Conservation (phyloP, 768 basidiomycete species). For the Mycena crocata region DNA sequence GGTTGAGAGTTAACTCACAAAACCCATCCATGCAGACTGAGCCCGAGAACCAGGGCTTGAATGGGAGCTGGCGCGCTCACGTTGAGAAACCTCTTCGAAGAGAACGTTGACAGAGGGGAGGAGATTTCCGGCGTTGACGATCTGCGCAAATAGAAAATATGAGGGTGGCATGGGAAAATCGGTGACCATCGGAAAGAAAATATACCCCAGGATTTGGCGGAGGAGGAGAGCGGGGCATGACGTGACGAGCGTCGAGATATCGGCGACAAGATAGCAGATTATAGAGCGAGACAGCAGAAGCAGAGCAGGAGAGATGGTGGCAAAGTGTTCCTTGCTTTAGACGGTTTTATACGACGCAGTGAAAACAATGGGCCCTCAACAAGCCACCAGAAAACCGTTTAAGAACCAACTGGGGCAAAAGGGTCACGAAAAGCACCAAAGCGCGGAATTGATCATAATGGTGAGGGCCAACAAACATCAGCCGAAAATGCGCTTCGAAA, state of each 20-base stretch:
- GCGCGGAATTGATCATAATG: conserved; percentile 27
- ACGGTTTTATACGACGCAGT: conserved; percentile 14
- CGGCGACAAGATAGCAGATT: conserved; percentile 3
- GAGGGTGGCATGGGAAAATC: conserved; percentile 17
- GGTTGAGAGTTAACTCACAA: conserved; percentile 2
- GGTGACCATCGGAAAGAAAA: background rate
- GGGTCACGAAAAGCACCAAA: conserved; percentile 23
- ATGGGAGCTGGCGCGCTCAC: conserved; percentile 19
- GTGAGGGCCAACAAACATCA: conserved; percentile 30
- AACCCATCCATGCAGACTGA: conserved; percentile 28
- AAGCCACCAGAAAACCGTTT: conserved; percentile 14
- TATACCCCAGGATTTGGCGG: conserved; percentile 22
- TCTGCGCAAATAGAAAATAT: conserved; percentile 19
- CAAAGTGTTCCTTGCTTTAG: background rate
- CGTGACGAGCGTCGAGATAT: background rate
- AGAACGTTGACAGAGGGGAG: conserved; percentile 31
- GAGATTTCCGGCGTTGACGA: conserved; percentile 30
- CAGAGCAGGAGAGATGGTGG: background rate
- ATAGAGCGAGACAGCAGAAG: background rate
- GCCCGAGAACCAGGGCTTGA: conserved; percentile 15
- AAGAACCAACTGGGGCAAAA: conserved; percentile 18
- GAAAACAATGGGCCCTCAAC: conserved; percentile 15
- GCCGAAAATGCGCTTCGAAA: conserved; percentile 31
- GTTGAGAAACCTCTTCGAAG: conserved; percentile 25
- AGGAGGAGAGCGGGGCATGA: conserved; percentile 25